A percentile compares a stretch with the other conserved stretches of the same genome.
Evolutionary conservation across 768 basidiomycete species (phyloP).

Genomic region (Podaxis pistillaris): DNA sequence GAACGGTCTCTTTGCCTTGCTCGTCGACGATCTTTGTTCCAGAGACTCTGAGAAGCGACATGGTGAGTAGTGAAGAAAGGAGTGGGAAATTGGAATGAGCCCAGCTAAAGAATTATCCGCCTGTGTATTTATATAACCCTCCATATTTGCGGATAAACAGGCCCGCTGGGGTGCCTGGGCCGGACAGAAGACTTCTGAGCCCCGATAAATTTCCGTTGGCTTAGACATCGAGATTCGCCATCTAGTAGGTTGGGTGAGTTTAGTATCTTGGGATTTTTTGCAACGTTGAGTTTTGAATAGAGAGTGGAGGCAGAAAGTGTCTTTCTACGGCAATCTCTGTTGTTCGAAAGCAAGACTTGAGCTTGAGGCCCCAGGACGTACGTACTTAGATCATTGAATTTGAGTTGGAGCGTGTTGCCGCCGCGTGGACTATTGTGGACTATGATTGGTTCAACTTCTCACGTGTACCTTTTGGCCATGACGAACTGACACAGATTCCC

Average conservation of each 20-base stretch:
- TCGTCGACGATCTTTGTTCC: constrained; percentile 62
- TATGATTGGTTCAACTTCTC: background rate
- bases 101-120: background rate
- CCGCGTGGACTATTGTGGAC: too few species aligned
- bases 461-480: background rate
- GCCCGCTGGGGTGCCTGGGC: background rate
- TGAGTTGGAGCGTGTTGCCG: too few species aligned
- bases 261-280: background rate
- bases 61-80: constrained; percentile 18
- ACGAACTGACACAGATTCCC: background rate
- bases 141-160: constrained; percentile 1
- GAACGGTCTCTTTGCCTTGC: constrained; percentile 52
- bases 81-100: background rate
- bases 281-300: too few species aligned
- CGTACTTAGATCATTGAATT: too few species aligned
- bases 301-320: too few species aligned
- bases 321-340: too few species aligned
- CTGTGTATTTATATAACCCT: background rate
- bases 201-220: background rate
- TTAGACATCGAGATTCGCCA: background rate
- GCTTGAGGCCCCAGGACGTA: too few species aligned
- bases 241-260: background rate
- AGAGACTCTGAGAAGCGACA: constrained; percentile 54
- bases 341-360: too few species aligned
- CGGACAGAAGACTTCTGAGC: background rate